Conservation (phyloP, 108 stramenopile species). For the Pseudonitzschia multistriata region DNA sequence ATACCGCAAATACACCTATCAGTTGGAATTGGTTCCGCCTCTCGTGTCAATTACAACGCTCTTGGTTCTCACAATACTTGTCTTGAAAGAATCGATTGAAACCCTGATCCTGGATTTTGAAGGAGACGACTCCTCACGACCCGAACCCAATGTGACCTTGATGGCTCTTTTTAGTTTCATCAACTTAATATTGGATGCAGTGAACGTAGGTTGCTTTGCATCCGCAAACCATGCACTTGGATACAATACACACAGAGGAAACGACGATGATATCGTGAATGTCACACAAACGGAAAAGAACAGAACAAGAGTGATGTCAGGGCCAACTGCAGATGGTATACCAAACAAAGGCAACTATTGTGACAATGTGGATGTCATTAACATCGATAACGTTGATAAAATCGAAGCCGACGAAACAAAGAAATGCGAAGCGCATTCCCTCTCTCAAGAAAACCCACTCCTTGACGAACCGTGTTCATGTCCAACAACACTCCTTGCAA, state of each 20-base stretch:
- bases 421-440: background rate
- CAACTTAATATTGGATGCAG: constrained; percentile 66
- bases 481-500: background rate
- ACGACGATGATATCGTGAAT: constrained; percentile 12
- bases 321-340: background rate
- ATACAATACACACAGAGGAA: constrained; percentile 26
- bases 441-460: background rate
- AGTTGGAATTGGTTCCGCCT: constrained; percentile 77
- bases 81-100: constrained; percentile 30
- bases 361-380: background rate
- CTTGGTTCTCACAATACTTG: constrained; percentile 48
- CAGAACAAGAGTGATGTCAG: background rate
- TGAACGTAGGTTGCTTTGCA: constrained; percentile 80
- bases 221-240: constrained; percentile 52
- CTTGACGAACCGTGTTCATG: background rate
- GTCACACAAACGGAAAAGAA: background rate
- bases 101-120: constrained; percentile 23
- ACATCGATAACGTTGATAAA: background rate
- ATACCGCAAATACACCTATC: constrained; percentile 30
- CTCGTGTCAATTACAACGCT: constrained; percentile 62
- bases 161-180: constrained; percentile 74
- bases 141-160: constrained; percentile 42
- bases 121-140: constrained; percentile 18
- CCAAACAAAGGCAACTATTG: background rate
- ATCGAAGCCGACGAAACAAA: background rate